These are phyloP conservation scores for Starmerella khaoyaiensis DNA, from an alignment of 805 yeast genomes.

Conservation along the genomic window DNA sequence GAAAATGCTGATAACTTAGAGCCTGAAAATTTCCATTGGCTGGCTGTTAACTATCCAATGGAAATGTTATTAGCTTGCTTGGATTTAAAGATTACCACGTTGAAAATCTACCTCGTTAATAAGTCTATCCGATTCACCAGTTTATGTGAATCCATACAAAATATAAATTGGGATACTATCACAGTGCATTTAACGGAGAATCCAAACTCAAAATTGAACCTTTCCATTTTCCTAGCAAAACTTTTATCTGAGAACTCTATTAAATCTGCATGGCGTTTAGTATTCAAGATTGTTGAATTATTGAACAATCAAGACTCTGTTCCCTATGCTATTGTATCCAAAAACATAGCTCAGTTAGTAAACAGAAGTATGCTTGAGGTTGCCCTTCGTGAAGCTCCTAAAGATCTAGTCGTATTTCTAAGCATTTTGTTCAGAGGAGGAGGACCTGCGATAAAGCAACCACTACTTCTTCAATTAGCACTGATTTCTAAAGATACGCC, in stretches of 20 bases:
- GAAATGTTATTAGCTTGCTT: background rate
- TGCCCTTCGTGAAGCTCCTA: background rate
- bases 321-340: background rate
- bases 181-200: no score
- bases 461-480: background rate
- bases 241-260: no score
- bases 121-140: no score
- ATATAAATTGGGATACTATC: no score
- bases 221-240: no score
- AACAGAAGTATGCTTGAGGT: background rate
- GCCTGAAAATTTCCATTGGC: background rate
- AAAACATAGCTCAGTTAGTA: background rate
- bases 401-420: background rate
- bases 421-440: background rate
- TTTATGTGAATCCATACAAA: no score
- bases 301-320: no score
- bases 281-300: conserved; percentile 1
- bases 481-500: background rate
- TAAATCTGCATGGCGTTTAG: conserved; percentile 12
- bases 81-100: no score
- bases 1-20: background rate
- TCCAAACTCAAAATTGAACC: no score
- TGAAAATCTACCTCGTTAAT: no score
- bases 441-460: background rate
- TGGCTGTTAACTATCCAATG: background rate